Evolutionary conservation across 2,329 filamentous ascomycete species (phyloP).

Genomic region (Spiromastix sp.): DNA sequence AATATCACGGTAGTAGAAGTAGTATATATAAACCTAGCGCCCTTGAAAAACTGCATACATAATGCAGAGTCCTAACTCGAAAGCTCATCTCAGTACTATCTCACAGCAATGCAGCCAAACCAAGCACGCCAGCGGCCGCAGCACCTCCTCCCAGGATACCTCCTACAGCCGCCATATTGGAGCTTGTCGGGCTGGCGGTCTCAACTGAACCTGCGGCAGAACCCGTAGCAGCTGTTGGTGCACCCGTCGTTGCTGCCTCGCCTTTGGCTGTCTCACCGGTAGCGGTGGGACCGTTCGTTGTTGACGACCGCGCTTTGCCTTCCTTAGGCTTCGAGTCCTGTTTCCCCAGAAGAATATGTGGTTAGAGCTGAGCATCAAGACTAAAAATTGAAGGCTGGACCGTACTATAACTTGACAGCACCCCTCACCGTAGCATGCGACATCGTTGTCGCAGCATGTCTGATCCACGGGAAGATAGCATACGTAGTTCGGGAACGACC

Average conservation of each 20-base stretch:
- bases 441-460: constrained; percentile 5
- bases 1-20: too few species aligned
- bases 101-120: constrained; percentile 2
- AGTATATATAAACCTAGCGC: too few species aligned
- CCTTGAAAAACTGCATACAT: too few species aligned
- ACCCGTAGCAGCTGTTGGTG: not conserved
- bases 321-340: not conserved
- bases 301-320: not conserved
- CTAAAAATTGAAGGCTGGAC: not conserved
- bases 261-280: not conserved
- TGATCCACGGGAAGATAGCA: constrained; percentile 5
- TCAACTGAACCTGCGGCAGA: not conserved
- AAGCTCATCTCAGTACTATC: too few species aligned
- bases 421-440: constrained; percentile 2
- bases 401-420: constrained; percentile 6
- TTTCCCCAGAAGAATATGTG: not conserved
- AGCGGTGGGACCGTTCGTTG: not conserved
- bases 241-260: not conserved
- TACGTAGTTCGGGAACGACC: constrained; percentile 1
- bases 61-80: too few species aligned
- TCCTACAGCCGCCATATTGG: constrained; percentile 2
- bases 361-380: not conserved
- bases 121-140: constrained; percentile 1
- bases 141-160: constrained; percentile 1
- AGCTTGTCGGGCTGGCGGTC: not conserved